Evolutionary conservation across 257 asterid genomes (phyloP).

Genomic region (Sherardia arvensis): DNA sequence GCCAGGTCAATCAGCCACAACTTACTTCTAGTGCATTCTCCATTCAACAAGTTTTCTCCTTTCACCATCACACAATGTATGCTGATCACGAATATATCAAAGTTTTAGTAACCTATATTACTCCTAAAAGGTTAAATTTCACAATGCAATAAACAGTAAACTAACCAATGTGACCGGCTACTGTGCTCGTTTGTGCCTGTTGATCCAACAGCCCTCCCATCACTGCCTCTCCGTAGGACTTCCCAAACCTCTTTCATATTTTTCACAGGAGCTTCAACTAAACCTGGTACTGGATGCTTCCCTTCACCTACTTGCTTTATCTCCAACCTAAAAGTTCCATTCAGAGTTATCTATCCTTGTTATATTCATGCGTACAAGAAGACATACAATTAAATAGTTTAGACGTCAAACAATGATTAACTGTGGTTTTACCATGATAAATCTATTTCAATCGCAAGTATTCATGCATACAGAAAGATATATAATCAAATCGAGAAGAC

Average conservation of each 20-base stretch:
- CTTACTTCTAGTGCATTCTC: constrained; percentile 90
- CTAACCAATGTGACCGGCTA: constrained; percentile 94
- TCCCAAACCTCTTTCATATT: constrained; percentile 86
- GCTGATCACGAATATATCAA: constrained; percentile 29
- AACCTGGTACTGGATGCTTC: constrained; percentile 86
- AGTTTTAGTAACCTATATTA: constrained; percentile 10
- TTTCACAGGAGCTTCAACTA: constrained; percentile 73
- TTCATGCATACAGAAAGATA: not conserved
- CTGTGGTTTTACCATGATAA: no score
- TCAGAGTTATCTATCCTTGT: not conserved
- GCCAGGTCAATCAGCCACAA: constrained; percentile 92
- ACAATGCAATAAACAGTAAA: not conserved
- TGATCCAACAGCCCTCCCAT: constrained; percentile 82
- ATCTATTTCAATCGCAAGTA: not conserved
- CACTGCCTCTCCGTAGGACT: constrained; percentile 73
- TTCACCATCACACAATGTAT: constrained; percentile 95
- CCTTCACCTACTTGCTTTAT: constrained; percentile 89
- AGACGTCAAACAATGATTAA: no score
- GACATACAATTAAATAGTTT: no score
- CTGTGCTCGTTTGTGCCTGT: constrained; percentile 89
- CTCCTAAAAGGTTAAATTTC: not conserved
- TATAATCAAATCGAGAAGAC: not conserved
- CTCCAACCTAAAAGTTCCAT: constrained; percentile 51
- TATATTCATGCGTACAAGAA: not conserved
- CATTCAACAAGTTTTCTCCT: constrained; percentile 71